These are phyloP conservation scores for Agapanthus africanus DNA, from an alignment of 106 monocot genomes.

Conservation along the genomic window DNA sequence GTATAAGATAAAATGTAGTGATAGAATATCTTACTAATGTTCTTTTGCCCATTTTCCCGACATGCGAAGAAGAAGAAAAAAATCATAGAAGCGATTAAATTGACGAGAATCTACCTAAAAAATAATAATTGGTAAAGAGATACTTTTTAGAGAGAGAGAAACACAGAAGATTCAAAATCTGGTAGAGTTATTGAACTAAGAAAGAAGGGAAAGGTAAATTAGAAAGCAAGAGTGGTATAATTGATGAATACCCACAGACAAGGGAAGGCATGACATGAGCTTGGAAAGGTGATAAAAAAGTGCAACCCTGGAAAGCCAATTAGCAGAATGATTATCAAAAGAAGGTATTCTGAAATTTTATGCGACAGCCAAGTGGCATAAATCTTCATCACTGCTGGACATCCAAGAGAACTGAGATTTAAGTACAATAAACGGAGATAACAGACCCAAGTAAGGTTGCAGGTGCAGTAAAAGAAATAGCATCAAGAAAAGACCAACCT, in stretches of 20 bases:
- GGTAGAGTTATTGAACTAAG: not conserved
- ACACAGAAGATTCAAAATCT: not conserved
- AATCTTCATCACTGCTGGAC: no score
- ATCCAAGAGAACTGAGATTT: no score
- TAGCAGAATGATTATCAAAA: conserved; percentile 2
- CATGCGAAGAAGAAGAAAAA: conserved; percentile 86
- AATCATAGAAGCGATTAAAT: conserved; percentile 78
- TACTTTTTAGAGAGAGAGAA: not conserved
- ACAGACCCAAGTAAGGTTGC: no score
- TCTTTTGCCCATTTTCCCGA: conserved; percentile 87
- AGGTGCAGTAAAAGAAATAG: no score
- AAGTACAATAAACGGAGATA: no score
- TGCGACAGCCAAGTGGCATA: no score
- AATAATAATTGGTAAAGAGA: conserved; percentile 2
- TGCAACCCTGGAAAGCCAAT: conserved; percentile 28
- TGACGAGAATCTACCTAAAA: conserved; percentile 58
- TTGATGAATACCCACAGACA: conserved; percentile 44
- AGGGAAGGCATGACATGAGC: conserved; percentile 49
- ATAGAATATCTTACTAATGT: conserved; percentile 51
- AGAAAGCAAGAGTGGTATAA: not conserved
- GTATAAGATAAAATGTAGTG: not conserved
- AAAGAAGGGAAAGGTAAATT: not conserved
- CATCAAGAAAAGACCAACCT: no score
- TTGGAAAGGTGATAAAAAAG: conserved; percentile 41
- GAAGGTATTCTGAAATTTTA: conserved; percentile 3